Evolutionary conservation across 345 rosid species (phyloP).

Genomic region (Combretum micranthum): DNA sequence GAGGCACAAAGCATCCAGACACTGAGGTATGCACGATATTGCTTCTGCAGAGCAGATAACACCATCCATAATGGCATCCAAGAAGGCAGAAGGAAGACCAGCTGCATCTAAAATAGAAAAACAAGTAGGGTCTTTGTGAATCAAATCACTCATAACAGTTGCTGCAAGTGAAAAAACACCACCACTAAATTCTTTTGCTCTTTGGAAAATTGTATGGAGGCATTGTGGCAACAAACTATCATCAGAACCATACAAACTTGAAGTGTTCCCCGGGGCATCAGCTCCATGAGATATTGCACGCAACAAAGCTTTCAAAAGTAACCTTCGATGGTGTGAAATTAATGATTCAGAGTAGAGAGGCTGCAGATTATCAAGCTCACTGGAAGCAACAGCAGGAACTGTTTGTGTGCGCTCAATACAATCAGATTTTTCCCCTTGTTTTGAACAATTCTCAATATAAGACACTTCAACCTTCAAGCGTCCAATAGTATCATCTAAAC

Average conservation of each 20-base stretch:
- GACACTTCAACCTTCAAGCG: constrained; percentile 83
- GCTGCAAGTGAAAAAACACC: constrained; percentile 97
- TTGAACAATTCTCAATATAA: constrained; percentile 45
- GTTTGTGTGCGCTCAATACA: constrained; percentile 28
- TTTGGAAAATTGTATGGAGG: constrained; percentile 66
- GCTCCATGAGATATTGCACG: constrained; percentile 94
- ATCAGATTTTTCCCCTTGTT: constrained; percentile 46
- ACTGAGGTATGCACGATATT: constrained; percentile 92
- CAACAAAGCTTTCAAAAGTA: constrained; percentile 73
- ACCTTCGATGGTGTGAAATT: constrained; percentile 66
- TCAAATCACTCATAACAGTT: constrained; percentile 91
- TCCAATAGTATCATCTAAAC: constrained; percentile 81
- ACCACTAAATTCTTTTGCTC: constrained; percentile 93
- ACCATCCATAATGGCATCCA: constrained; percentile 87
- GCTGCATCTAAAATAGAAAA: constrained; percentile 77
- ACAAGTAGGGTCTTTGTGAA: constrained; percentile 96
- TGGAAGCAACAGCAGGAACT: constrained; percentile 28
- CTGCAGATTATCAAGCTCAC: constrained; percentile 46
- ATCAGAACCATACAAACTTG: constrained; percentile 73
- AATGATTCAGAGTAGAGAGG: constrained; percentile 78
- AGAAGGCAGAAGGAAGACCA: constrained; percentile 87
- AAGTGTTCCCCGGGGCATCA: constrained; percentile 84
- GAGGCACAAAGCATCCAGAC: constrained; percentile 92
- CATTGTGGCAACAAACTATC: constrained; percentile 86
- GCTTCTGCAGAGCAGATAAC: constrained; percentile 85